Conservation (phyloP, 108 stramenopile species). For the Nitzschia inconspicua region DNA sequence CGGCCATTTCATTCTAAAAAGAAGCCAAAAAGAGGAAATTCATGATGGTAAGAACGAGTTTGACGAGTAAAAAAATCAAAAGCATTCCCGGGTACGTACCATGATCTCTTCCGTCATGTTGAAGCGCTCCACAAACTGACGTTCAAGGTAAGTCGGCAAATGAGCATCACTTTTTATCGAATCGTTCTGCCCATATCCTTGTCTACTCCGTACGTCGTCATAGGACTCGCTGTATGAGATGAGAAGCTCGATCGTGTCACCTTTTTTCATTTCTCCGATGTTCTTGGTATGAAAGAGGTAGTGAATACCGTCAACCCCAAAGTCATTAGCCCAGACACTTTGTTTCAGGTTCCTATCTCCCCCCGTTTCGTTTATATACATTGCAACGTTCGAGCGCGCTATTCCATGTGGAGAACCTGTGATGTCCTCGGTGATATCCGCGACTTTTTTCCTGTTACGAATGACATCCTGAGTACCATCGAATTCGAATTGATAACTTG, state of each 20-base stretch:
- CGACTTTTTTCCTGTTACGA: slow-evolving; percentile 27
- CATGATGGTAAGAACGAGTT: no score
- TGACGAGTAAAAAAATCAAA: no score
- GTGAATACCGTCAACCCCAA: slow-evolving; percentile 38
- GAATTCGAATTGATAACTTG: neutral
- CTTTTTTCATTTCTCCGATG: slow-evolving; percentile 53
- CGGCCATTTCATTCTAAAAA: slow-evolving; percentile 12
- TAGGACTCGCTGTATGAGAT: slow-evolving; percentile 60
- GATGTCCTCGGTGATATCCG: slow-evolving; percentile 76
- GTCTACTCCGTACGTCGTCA: slow-evolving; percentile 57
- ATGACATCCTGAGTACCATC: slow-evolving; percentile 22
- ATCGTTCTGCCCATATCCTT: slow-evolving; percentile 62
- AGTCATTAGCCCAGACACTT: slow-evolving; percentile 42
- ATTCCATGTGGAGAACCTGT: slow-evolving; percentile 61
- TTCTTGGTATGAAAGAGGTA: slow-evolving; percentile 48
- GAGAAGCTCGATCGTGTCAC: slow-evolving; percentile 63
- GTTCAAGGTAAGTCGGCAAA: slow-evolving; percentile 22
- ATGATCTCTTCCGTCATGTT: slow-evolving; percentile 35
- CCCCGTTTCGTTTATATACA: slow-evolving; percentile 84
- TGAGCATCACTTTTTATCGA: slow-evolving; percentile 35
- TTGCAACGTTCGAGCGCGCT: slow-evolving; percentile 44
- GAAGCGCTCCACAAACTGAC: slow-evolving; percentile 58
- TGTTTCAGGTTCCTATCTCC: slow-evolving; percentile 33
- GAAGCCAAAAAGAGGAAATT: no score
- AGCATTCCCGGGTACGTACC: no score